Evolutionary conservation across 495 filamentous ascomycete species (phyloP).

Genomic region (Hapsidospora chrysogenum): DNA sequence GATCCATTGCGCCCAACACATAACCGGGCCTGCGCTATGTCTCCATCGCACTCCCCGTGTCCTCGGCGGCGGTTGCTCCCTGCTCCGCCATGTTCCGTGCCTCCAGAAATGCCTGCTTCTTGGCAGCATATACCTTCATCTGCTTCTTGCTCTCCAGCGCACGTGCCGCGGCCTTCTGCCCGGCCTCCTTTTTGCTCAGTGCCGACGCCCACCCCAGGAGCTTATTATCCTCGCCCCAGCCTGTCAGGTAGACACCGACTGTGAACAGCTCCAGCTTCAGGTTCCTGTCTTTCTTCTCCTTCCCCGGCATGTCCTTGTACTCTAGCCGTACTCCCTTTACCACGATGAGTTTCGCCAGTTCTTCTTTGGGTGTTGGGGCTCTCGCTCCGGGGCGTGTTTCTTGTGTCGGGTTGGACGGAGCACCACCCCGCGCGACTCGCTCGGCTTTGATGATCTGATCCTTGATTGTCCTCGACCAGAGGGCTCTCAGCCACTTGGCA

Average conservation of each 20-base stretch:
- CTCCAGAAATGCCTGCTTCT: conserved; percentile 24
- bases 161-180: conserved; percentile 47
- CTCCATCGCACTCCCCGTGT: too few species aligned
- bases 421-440: too few species aligned
- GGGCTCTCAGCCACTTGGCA: conserved; percentile 47
- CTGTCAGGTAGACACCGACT: conserved; percentile 55
- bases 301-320: conserved; percentile 42
- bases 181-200: conserved; percentile 55
- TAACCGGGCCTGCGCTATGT: too few species aligned
- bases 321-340: conserved; percentile 43
- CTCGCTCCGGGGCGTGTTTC: too few species aligned
- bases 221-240: conserved; percentile 50
- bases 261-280: conserved; percentile 42
- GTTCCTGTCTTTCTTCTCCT: conserved; percentile 35
- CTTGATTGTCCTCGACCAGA: conserved; percentile 41
- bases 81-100: conserved; percentile 1
- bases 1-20: too few species aligned
- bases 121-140: conserved; percentile 34
- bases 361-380: conserved; percentile 23
- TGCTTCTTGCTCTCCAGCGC: conserved; percentile 44
- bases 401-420: too few species aligned
- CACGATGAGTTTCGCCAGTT: conserved; percentile 39
- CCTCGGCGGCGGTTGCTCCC: too few species aligned
- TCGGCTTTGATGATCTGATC: conserved; percentile 18
- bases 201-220: conserved; percentile 53